Conservation (phyloP, 331 rosid genomes). For the Telfairia occidentalis region DNA sequence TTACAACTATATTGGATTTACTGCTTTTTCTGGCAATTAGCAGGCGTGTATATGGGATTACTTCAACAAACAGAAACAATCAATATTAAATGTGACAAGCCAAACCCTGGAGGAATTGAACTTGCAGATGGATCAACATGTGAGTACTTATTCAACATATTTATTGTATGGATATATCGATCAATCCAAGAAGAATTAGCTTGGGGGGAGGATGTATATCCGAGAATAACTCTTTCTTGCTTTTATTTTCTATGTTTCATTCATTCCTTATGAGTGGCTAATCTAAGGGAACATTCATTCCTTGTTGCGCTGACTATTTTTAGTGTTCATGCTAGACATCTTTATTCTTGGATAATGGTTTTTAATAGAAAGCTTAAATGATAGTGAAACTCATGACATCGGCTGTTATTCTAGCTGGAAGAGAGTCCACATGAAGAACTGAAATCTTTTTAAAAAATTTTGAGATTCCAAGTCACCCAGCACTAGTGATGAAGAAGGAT, state of each 20-base stretch:
- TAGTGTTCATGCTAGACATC: not conserved
- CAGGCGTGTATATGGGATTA: constrained; percentile 77
- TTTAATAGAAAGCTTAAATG: not conserved
- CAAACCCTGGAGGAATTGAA: constrained; percentile 69
- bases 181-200: not conserved
- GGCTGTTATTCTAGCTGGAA: not conserved
- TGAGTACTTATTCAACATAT: constrained; percentile 35
- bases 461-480: not conserved
- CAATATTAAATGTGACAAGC: constrained; percentile 27
- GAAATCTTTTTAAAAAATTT: too few species aligned
- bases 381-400: not conserved
- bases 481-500: not conserved
- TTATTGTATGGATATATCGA: not conserved
- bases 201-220: not conserved
- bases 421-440: not conserved
- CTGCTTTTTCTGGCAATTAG: constrained; percentile 8
- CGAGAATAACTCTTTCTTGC: not conserved
- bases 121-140: constrained; percentile 83
- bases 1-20: constrained; percentile 7
- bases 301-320: not conserved
- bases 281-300: not conserved
- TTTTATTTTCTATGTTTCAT: not conserved
- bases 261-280: not conserved
- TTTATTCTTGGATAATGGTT: not conserved
- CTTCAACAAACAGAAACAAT: constrained; percentile 46